These are phyloP conservation scores for Pistacia vera DNA, from an alignment of 345 rosid species.

Conservation along the genomic window DNA sequence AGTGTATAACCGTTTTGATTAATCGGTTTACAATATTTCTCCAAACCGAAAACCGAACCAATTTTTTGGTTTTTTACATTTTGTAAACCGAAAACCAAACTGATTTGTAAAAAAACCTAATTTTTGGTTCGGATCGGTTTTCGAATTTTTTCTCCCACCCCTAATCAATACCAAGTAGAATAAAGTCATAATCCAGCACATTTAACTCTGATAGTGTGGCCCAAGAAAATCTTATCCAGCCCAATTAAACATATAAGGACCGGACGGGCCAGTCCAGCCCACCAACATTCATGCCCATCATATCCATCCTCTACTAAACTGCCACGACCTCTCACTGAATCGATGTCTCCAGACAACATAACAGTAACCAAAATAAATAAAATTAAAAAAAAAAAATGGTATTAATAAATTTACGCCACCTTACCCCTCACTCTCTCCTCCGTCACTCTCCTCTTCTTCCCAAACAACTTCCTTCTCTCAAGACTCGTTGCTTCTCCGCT, in stretches of 20 bases:
- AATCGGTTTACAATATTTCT: no score
- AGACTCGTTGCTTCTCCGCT: conserved; percentile 33
- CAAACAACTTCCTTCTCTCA: conserved; percentile 19
- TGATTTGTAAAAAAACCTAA: no score
- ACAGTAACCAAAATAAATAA: neutral
- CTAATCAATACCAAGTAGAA: no score
- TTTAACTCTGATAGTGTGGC: no score
- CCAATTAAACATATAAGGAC: neutral
- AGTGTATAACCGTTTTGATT: no score
- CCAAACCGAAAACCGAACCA: no score
- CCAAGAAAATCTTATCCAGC: neutral
- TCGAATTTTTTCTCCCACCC: no score
- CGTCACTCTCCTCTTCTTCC: neutral
- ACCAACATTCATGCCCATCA: neutral
- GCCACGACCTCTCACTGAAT: neutral
- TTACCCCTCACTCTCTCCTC: conserved; percentile 20
- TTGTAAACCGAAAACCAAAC: no score
- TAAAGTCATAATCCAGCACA: neutral
- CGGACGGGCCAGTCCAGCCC: neutral
- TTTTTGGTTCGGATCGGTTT: no score
- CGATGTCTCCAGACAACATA: conserved; percentile 13
- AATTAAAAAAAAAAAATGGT: conserved; percentile 18
- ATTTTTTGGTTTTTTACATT: no score
- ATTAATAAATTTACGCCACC: conserved; percentile 28
- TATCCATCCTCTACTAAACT: neutral